Evolutionary conservation across 129 eudicot species (phyloP).

Genomic region (Arctium minus): DNA sequence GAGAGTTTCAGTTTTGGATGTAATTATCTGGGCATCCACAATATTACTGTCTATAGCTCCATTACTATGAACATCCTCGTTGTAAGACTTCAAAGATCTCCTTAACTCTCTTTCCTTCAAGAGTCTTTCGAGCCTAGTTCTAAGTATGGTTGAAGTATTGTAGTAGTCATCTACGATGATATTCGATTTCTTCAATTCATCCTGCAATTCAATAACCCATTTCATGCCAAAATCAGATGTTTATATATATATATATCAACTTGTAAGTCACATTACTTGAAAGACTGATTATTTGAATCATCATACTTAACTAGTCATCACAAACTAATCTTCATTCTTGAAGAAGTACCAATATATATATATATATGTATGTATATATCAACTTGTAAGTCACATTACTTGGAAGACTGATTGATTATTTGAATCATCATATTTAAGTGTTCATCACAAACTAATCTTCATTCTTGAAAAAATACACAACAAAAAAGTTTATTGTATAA

Average conservation of each 20-base stretch:
- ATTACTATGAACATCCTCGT: constrained; percentile 36
- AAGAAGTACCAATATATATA: too few relatives aligned
- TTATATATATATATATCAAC: background rate
- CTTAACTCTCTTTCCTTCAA: constrained; percentile 67
- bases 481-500: background rate
- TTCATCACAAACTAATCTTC: background rate
- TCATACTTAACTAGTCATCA: background rate
- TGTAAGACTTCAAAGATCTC: constrained; percentile 42
- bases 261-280: too few relatives aligned
- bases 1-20: constrained; percentile 32
- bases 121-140: constrained; percentile 68
- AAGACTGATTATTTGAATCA: too few relatives aligned
- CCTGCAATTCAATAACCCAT: constrained; percentile 35
- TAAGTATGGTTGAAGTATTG: constrained; percentile 38
- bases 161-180: constrained; percentile 34
- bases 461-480: background rate
- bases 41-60: constrained; percentile 26
- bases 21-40: constrained; percentile 24
- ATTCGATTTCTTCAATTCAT: constrained; percentile 37
- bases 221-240: background rate
- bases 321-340: too few relatives aligned
- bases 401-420: background rate
- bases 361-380: background rate
- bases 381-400: background rate
- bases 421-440: background rate